These are phyloP conservation scores for Suhomyces emberorum DNA, from an alignment of 805 yeast species.

Conservation along the genomic window DNA sequence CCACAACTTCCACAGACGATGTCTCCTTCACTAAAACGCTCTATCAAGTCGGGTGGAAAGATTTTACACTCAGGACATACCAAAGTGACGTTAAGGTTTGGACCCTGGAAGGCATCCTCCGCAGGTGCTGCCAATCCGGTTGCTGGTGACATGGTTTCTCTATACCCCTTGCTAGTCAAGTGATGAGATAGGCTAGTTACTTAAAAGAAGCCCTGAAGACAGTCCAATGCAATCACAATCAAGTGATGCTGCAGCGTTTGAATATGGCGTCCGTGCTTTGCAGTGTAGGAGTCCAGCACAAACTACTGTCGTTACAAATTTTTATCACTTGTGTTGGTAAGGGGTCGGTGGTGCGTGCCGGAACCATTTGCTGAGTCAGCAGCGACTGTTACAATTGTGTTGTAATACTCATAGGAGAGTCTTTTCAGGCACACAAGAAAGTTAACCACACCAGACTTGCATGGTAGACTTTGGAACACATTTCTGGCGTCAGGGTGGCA, in stretches of 20 bases:
- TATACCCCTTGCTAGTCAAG: background rate
- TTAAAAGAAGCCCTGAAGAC: background rate
- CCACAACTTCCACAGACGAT: slow-evolving; percentile 99
- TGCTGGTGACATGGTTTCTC: background rate
- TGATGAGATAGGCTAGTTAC: background rate
- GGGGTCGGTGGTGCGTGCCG: no score
- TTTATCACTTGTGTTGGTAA: no score
- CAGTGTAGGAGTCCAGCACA: background rate
- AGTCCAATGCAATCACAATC: slow-evolving; percentile 3
- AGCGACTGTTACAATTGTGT: no score
- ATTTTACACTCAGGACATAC: slow-evolving; percentile 96
- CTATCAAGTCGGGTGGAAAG: slow-evolving; percentile 92
- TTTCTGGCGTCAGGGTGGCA: no score
- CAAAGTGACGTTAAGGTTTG: slow-evolving; percentile 81
- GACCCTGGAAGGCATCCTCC: slow-evolving; percentile 42
- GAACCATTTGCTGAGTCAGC: no score
- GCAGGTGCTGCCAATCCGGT: background rate
- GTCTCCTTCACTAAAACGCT: slow-evolving; percentile 95
- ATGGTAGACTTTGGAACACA: no score
- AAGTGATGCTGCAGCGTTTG: slow-evolving; percentile 2
- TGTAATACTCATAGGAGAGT: no score
- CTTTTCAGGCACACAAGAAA: no score
- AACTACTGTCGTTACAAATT: no score
- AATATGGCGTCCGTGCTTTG: slow-evolving; percentile 1
- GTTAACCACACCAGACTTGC: no score